Base-by-base conservation (phyloP, 2,329 filamentous ascomycete species). In the Aspergillus sp. region DNA sequence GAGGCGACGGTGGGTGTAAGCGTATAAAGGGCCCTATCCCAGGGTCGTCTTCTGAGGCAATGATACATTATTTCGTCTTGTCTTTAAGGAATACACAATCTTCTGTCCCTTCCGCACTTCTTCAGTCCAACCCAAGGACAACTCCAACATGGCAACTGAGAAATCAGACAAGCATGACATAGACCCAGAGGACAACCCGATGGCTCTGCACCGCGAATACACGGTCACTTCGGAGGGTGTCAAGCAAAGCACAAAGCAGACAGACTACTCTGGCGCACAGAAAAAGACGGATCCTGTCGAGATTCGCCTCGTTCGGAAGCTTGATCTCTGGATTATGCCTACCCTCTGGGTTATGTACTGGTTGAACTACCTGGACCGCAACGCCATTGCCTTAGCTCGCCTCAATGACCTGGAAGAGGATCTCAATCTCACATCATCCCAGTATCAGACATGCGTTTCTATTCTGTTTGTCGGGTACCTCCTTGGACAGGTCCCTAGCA, bases 251-350 rank as follows among this genome's bases (percentile, higher is more conserved):
- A n/a, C 47, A 11, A 17, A 11, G 1, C 49, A 60, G 35, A 53
- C 57, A 16, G 71, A 74, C 52, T 74, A 74, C 58, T 73, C 70
- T 4, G 72, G 72, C 16, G 71, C 72, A 4, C 60, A 66, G 30
- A 66, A 66, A 50, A 75, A 74, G 60, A 73, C 71, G 0, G 70
- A 74, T 35, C 65, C 63, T 16, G 63, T 57, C 20, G 70, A 74
- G 53, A 72, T 72, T 52, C 63, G 61, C 6, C 59, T 74, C 9
- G 70, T 73, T 24, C 65, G 58, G 24, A 73, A 72, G 54, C 59
- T 73, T 2, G 71, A 73, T 49, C 45, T 63, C 22, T 67, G 65
- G 48, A 71, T 73, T 38, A 66, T 73, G 69, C 71, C 72, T 13
- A 68, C 62, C 4, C 60, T 74, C 17, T 77, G 73, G 58, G 36